These are phyloP conservation scores for Magnusiomyces clavatus DNA, from an alignment of 1,139 yeast species.

Conservation along the genomic window DNA sequence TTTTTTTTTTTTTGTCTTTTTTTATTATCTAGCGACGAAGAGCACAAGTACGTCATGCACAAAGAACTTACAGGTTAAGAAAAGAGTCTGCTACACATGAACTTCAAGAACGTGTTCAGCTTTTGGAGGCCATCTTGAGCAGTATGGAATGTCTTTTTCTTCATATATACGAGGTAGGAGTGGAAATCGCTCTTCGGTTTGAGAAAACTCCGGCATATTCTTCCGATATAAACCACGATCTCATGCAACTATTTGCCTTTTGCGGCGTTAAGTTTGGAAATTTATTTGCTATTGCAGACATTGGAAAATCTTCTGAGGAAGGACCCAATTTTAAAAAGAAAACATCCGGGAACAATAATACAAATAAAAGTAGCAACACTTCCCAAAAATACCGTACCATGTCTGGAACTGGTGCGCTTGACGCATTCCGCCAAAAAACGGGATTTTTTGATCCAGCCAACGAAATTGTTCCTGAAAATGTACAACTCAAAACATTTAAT, in stretches of 20 bases:
- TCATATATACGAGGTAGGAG: slow-evolving; percentile 13
- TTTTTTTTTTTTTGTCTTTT: not conserved
- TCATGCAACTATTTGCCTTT: slow-evolving; percentile 11
- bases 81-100: slow-evolving; percentile 13
- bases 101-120: slow-evolving; percentile 9
- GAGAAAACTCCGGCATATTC: not conserved
- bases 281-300: slow-evolving; percentile 2
- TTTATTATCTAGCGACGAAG: slow-evolving; percentile 10
- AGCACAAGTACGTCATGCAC: slow-evolving; percentile 16
- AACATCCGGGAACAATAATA: not conserved
- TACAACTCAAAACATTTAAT: too few species aligned
- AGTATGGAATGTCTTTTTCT: slow-evolving; percentile 10
- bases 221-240: slow-evolving; percentile 2
- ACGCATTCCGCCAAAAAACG: not conserved
- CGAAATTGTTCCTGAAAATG: too few species aligned
- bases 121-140: slow-evolving; percentile 6
- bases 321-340: not conserved
- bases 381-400: too few species aligned
- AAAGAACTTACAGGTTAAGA: slow-evolving; percentile 14
- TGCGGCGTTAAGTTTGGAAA: slow-evolving; percentile 11
- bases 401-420: not conserved
- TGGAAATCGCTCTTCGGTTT: slow-evolving; percentile 12
- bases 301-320: not conserved
- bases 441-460: not conserved
- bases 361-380: too few species aligned